A percentile compares a stretch with the other conserved stretches of the same genome.
Conservation (phyloP, 352 stramenopile genomes). For the Thraustochytrium sp. region DNA sequence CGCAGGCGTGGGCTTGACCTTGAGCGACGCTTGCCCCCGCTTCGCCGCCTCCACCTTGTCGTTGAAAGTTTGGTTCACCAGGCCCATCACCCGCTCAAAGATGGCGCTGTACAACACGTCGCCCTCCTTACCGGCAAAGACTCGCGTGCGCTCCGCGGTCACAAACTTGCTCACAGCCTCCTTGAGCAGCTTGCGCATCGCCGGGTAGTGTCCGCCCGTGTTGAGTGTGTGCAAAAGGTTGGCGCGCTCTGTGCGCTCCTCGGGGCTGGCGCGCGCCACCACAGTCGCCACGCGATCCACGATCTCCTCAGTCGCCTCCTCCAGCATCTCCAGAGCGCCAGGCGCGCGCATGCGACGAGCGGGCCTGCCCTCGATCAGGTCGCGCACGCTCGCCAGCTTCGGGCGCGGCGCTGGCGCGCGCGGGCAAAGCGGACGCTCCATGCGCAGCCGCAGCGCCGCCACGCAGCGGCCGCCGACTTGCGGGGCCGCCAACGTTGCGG, state of each 20-base stretch:
- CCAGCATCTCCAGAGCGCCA: neutral
- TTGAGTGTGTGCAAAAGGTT: neutral
- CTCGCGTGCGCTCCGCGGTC: neutral
- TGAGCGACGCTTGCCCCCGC: neutral
- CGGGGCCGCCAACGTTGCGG: no score
- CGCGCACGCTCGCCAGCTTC: neutral
- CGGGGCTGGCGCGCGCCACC: neutral
- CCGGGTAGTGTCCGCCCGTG: neutral
- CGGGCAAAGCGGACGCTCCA: neutral
- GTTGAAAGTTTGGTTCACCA: slow-evolving; percentile 3
- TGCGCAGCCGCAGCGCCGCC: neutral
- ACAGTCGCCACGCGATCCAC: neutral
- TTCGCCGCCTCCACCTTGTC: slow-evolving; percentile 11
- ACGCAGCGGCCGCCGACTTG: neutral
- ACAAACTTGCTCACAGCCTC: neutral
- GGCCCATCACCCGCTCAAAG: neutral
- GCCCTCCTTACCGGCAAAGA: neutral
- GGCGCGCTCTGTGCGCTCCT: neutral
- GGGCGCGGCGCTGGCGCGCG: neutral
- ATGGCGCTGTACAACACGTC: slow-evolving; percentile 16
- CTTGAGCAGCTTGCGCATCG: neutral
- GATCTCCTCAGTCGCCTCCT: neutral
- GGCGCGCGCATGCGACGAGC: neutral
- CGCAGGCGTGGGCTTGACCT: neutral
- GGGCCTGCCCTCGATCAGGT: neutral